phyloP scores from a whole-genome alignment of 805 yeast species.

The Cyberlindnera galapagoensis region DNA sequence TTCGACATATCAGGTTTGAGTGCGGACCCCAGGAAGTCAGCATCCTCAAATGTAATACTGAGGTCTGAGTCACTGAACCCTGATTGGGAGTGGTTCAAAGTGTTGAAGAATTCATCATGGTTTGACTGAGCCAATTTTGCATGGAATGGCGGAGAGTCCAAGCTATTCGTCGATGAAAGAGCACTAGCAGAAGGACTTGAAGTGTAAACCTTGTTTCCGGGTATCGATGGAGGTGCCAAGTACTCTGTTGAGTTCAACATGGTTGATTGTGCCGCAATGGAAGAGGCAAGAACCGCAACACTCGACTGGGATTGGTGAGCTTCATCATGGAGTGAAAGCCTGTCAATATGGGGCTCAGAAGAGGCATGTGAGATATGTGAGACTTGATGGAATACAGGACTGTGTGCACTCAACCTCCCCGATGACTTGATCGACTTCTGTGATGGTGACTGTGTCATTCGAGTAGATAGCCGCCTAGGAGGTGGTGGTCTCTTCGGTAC shows the following conservation, averaged over 20 bases:
- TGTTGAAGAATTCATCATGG: conserved; percentile 7
- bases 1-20: conserved; percentile 2
- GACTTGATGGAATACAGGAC: conserved; percentile 2
- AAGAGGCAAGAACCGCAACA: conserved; percentile 1
- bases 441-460: conserved; percentile 3
- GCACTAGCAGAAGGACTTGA: conserved; percentile 14
- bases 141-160: conserved; percentile 16
- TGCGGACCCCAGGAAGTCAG: conserved; percentile 7
- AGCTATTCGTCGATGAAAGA: conserved; percentile 14
- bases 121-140: conserved; percentile 7
- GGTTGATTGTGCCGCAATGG: conserved; percentile 12
- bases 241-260: conserved; percentile 8
- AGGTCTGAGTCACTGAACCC: conserved; percentile 5
- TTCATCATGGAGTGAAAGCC: conserved; percentile 4
- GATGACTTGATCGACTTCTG: conserved; percentile 2
- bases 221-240: conserved; percentile 7
- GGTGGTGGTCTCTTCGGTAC: not conserved
- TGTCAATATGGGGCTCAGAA: conserved; percentile 5
- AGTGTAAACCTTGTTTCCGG: conserved; percentile 4
- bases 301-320: conserved; percentile 12
- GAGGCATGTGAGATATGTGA: conserved; percentile 2
- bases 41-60: conserved; percentile 3
- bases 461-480: not conserved
- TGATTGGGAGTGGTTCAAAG: conserved; percentile 4
- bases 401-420: conserved; percentile 4